Base-by-base conservation (phyloP, 2,329 filamentous ascomycete genomes). In the Bretziella fagacearum region DNA sequence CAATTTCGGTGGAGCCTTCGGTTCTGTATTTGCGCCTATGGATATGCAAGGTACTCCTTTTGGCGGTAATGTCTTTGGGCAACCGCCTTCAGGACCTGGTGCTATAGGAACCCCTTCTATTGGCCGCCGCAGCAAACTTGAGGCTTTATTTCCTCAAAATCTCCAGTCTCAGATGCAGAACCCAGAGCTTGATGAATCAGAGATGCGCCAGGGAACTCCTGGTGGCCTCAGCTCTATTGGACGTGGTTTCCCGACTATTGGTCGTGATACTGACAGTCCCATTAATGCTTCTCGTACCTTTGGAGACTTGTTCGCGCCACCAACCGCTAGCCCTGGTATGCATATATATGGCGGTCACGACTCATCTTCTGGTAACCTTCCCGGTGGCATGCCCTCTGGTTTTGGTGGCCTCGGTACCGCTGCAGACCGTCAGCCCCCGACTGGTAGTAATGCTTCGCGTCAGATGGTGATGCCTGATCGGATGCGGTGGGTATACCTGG, bases 391-490 rank as follows among this genome's bases (percentile, higher is more conserved):
- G 35, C 46, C 42, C 33, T 32, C 41, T 10, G 30, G 40, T 15
- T 47, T 44, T 43, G 41, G 42, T 11, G 40, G 32, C 4, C n/a
- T 51, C 7, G 10, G 39, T 13, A 37, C 62, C 7, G 57, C 54
- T 1, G 58, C 56, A 3, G 68, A 73, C 18, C 68, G 75, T 11
- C 70, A 45, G 39, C 20, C 30, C 7, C 15, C 44, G 13, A 13
- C 11, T 15, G 33, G 75, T n/a, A 67, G 77, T 4, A 74, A 73
- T 42, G 80, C 86, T 53, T 73, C 84, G 53, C 79, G 85, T 13
- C 87, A 82, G 37, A 96, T 98, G 87, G 89, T 98, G 4, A 96
- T 98, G 91, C 91, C 91, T 2, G 91, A 98, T 61, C 74, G 93
- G 11, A 98, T 98, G 86, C 74, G 89, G 56, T 98, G 91, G 91